These are phyloP conservation scores for Fraxinus dipetala DNA, from an alignment of 305 asterid genomes.

Conservation along the genomic window DNA sequence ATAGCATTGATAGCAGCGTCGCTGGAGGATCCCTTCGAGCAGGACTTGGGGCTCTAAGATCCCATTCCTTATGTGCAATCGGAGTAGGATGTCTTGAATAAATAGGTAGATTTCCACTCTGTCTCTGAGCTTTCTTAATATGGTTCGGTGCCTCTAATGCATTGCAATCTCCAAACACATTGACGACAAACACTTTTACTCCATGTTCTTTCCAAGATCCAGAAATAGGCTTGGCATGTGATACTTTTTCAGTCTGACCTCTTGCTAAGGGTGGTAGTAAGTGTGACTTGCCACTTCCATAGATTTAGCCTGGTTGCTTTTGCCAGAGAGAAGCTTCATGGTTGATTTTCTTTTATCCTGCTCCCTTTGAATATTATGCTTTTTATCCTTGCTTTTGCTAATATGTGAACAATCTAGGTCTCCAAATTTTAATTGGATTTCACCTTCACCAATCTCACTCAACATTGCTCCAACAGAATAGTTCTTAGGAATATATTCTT, in stretches of 20 bases:
- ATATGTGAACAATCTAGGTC: constrained; percentile 39
- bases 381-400: constrained; percentile 42
- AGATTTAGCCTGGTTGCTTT: constrained; percentile 39
- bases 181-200: too few species aligned
- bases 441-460: constrained; percentile 44
- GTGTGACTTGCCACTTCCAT: constrained; percentile 55
- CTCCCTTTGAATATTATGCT: constrained; percentile 40
- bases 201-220: constrained; percentile 25
- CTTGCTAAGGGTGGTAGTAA: constrained; percentile 66
- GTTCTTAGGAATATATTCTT: constrained; percentile 44
- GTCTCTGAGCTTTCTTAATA: constrained; percentile 39
- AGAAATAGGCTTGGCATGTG: constrained; percentile 26
- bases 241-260: constrained; percentile 47
- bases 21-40: background rate
- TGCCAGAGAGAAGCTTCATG: constrained; percentile 33
- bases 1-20: background rate
- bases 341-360: constrained; percentile 49
- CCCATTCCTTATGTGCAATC: background rate
- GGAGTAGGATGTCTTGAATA: constrained; percentile 30
- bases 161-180: constrained; percentile 37
- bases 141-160: constrained; percentile 31
- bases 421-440: constrained; percentile 38
- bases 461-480: constrained; percentile 47
- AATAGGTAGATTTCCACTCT: constrained; percentile 25
- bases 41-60: background rate